Percentiles rank a stretch among this genome's conserved stretches.
Evolutionary conservation across 768 basidiomycete species (phyloP).

Genomic region (Tylopilus plumbeoviolaceoides): DNA sequence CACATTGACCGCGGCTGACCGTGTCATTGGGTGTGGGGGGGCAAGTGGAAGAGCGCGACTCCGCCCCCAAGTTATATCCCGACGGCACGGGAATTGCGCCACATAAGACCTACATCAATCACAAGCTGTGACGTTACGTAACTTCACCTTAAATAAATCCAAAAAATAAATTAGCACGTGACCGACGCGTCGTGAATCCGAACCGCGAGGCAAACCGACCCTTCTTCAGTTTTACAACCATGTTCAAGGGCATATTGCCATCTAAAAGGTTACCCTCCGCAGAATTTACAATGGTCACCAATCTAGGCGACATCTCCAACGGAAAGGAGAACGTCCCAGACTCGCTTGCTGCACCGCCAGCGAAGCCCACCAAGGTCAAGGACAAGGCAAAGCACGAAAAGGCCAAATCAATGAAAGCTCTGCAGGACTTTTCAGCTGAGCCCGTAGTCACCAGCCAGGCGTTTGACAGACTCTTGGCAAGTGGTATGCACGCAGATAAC

Average conservation of each 20-base stretch:
- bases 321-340: slow-evolving; percentile 71
- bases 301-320: slow-evolving; percentile 42
- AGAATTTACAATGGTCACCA: slow-evolving; percentile 72
- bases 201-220: slow-evolving; percentile 24
- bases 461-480: slow-evolving; percentile 78
- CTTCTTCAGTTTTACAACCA: slow-evolving; percentile 26
- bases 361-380: slow-evolving; percentile 25
- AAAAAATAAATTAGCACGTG: slow-evolving; percentile 32
- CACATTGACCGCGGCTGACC: not conserved
- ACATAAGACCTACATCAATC: slow-evolving; percentile 19
- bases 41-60: not conserved
- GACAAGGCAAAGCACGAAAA: slow-evolving; percentile 38
- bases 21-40: not conserved
- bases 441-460: slow-evolving; percentile 54
- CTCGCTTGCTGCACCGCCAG: slow-evolving; percentile 31
- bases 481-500: slow-evolving; percentile 18
- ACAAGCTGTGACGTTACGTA: slow-evolving; percentile 15
- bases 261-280: slow-evolving; percentile 60
- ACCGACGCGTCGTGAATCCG: slow-evolving; percentile 28
- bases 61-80: slow-evolving; percentile 24
- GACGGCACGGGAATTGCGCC: slow-evolving; percentile 30
- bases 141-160: slow-evolving; percentile 4
- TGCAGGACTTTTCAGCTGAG: slow-evolving; percentile 35
- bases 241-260: slow-evolving; percentile 82
- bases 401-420: slow-evolving; percentile 41